phyloP scores from a whole-genome alignment of 768 basidiomycete genomes.

The Lentinula sp. region DNA sequence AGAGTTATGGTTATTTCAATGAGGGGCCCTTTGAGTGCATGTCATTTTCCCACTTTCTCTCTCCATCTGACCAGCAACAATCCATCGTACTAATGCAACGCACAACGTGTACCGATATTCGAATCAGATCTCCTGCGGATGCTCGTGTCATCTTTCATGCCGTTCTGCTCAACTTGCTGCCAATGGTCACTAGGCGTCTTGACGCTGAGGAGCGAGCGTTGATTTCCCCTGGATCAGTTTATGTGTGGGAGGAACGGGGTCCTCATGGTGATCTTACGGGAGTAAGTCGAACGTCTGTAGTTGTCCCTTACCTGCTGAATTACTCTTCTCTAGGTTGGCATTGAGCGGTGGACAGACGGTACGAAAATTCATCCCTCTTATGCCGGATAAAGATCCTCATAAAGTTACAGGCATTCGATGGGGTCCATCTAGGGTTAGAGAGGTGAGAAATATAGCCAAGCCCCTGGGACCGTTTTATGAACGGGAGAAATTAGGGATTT shows the following conservation, averaged over 20 bases:
- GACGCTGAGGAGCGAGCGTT: constrained; percentile 70
- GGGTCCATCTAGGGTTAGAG: constrained; percentile 77
- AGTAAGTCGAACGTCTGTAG: constrained; percentile 24
- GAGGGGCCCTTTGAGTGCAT: not conserved
- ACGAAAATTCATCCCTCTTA: constrained; percentile 11
- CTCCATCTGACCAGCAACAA: not conserved
- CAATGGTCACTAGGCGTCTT: constrained; percentile 71
- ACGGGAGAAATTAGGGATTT: constrained; percentile 48
- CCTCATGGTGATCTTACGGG: not conserved
- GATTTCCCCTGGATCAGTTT: constrained; percentile 71
- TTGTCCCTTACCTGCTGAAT: not conserved
- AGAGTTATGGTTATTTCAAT: constrained; percentile 1
- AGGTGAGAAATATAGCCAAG: constrained; percentile 34
- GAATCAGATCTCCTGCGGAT: constrained; percentile 45
- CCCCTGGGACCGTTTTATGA: not conserved
- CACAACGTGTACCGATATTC: constrained; percentile 45
- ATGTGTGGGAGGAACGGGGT: constrained; percentile 77
- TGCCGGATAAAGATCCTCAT: not conserved
- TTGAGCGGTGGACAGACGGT: constrained; percentile 81
- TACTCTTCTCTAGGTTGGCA: constrained; percentile 48
- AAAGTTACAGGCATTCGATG: constrained; percentile 52
- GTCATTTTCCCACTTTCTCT: not conserved
- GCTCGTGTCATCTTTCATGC: constrained; percentile 68
- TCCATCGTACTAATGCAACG: constrained; percentile 33
- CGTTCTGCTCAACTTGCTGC: constrained; percentile 59